Conservation (phyloP, 306 rosid species). For the Cucumis cinereus region DNA sequence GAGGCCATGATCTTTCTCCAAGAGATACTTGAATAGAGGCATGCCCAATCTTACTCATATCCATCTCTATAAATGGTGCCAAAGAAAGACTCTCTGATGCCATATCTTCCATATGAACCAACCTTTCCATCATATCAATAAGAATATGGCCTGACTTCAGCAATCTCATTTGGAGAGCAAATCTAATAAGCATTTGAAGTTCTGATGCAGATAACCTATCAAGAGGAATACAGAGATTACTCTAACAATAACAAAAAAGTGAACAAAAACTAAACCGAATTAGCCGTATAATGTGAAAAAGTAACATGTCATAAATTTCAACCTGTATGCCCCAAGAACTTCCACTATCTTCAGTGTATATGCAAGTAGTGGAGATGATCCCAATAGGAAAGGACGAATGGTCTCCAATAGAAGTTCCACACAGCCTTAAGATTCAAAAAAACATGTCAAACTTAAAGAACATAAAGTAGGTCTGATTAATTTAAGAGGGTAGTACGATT, state of each 20-base stretch:
- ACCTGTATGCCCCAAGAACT: conserved; percentile 97
- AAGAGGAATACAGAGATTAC: conserved; percentile 17
- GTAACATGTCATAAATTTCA: conserved; percentile 11
- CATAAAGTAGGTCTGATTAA: conserved; percentile 3
- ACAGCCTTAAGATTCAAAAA: conserved; percentile 47
- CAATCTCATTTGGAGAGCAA: conserved; percentile 69
- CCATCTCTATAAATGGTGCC: conserved; percentile 94
- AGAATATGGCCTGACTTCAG: conserved; percentile 67
- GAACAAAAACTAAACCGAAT: not conserved
- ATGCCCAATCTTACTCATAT: conserved; percentile 88
- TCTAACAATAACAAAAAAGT: conserved; percentile 8
- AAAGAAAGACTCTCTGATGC: conserved; percentile 65
- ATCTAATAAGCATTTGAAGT: conserved; percentile 63
- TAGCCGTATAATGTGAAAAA: conserved; percentile 7
- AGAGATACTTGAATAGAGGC: conserved; percentile 96
- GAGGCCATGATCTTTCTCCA: conserved; percentile 99
- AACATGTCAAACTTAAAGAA: not conserved
- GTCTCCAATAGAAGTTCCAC: conserved; percentile 87
- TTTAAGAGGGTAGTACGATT: conserved; percentile 8
- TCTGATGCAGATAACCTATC: conserved; percentile 80
- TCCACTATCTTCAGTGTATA: conserved; percentile 77
- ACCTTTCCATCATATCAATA: conserved; percentile 85
- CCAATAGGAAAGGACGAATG: conserved; percentile 76
- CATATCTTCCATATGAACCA: conserved; percentile 69
- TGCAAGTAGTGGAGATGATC: conserved; percentile 77